Evolutionary conservation across 768 basidiomycete genomes (phyloP).

Genomic region (Russula abietina): DNA sequence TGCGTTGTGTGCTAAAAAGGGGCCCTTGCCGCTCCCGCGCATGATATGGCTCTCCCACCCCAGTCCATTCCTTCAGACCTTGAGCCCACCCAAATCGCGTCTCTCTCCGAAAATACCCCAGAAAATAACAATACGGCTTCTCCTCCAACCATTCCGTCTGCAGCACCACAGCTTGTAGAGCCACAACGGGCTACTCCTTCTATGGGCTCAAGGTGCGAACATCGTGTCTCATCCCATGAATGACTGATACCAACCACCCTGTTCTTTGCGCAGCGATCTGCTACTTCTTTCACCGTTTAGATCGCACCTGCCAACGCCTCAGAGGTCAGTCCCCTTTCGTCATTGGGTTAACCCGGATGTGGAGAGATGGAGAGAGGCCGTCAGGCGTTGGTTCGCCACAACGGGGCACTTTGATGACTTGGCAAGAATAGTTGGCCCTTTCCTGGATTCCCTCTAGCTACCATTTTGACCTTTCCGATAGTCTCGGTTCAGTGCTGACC

Average conservation of each 20-base stretch:
- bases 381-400: not conserved
- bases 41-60: conserved; percentile 9
- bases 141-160: not conserved
- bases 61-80: not conserved
- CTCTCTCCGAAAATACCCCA: not conserved
- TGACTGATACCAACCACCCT: not conserved
- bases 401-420: not conserved
- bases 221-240: not conserved
- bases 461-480: not conserved
- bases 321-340: conserved; percentile 30
- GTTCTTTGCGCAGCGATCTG: conserved; percentile 5
- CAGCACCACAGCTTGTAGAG: not conserved
- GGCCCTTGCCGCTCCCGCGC: not conserved
- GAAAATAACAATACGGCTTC: not conserved
- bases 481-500: not conserved
- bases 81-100: not conserved
- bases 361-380: not conserved
- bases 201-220: conserved; percentile 7
- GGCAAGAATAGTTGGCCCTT: not conserved
- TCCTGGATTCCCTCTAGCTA: too few species aligned
- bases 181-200: conserved; percentile 6
- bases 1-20: not conserved
- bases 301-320: conserved; percentile 32
- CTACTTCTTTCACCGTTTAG: conserved; percentile 16
- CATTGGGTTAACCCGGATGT: not conserved